Evolutionary conservation across 805 yeast species (phyloP).

Genomic region (Ogataea philodendri): DNA sequence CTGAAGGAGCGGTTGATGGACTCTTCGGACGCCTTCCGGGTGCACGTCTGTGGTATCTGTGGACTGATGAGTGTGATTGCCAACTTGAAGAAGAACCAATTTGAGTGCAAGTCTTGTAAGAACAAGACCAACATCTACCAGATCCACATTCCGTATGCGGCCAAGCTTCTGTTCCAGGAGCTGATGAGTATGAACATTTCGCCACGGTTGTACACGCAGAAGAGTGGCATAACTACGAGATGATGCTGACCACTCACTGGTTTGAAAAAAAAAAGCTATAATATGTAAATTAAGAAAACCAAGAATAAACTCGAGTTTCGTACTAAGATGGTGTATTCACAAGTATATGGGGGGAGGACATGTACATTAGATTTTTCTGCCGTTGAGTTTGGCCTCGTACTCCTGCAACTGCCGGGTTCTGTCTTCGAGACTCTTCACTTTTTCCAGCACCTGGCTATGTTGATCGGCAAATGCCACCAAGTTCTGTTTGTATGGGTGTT

Average conservation of each 20-base stretch:
- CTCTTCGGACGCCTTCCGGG: constrained; percentile 98
- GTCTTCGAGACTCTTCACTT: constrained; percentile 38
- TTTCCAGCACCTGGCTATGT: constrained; percentile 48
- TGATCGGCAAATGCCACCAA: constrained; percentile 84
- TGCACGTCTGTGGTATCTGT: constrained; percentile 97
- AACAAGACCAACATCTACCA: constrained; percentile 98
- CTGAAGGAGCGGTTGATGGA: constrained; percentile 97
- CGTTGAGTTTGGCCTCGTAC: constrained; percentile 28
- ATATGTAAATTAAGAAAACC: constrained; percentile 10
- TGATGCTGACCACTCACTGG: constrained; percentile 10
- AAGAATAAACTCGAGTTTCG: too few species aligned
- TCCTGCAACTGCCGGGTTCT: constrained; percentile 28
- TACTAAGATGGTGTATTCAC: constrained; percentile 8
- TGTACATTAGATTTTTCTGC: constrained; percentile 19
- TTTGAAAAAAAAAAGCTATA: constrained; percentile 3
- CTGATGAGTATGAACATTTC: constrained; percentile 99
- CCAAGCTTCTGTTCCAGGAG: constrained; percentile 96
- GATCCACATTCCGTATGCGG: constrained; percentile 97
- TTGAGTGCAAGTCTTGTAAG: constrained; percentile 97
- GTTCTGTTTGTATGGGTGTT: constrained; percentile 82
- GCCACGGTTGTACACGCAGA: constrained; percentile 93
- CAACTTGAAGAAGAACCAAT: constrained; percentile 93
- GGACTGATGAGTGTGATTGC: constrained; percentile 98
- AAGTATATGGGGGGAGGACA: neutral
- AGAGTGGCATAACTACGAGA: constrained; percentile 35